phyloP scores from a whole-genome alignment of 2,329 filamentous ascomycete species.

The Sclerotinia glacialis region DNA sequence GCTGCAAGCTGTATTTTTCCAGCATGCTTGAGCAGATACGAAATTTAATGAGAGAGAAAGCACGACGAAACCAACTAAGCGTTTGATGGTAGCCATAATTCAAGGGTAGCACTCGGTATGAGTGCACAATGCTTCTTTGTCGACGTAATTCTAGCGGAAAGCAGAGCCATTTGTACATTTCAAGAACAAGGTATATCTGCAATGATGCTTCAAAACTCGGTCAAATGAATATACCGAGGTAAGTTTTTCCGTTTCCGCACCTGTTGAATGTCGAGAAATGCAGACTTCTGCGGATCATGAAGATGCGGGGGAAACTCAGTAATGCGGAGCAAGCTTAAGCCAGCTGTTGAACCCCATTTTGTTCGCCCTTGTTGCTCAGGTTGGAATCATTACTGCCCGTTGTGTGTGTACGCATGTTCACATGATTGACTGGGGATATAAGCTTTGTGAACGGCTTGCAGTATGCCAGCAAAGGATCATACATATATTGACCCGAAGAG shows the following conservation, averaged over 20 bases:
- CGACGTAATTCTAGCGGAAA: background rate
- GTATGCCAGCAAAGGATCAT: background rate
- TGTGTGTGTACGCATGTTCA: background rate
- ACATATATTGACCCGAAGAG: constrained; percentile 8
- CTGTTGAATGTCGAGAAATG: constrained; percentile 19
- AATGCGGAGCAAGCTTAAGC: constrained; percentile 17
- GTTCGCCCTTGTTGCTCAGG: background rate
- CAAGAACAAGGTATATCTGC: background rate
- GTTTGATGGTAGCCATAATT: constrained; percentile 15
- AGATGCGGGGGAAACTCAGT: constrained; percentile 17
- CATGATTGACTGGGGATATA: background rate
- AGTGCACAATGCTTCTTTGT: constrained; percentile 6
- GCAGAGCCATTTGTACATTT: constrained; percentile 7
- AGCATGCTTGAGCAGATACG: constrained; percentile 44
- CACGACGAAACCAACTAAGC: background rate
- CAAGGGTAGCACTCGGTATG: background rate
- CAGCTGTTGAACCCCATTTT: constrained; percentile 4
- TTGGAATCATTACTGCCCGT: background rate
- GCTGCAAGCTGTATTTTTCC: constrained; percentile 54
- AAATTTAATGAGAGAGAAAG: constrained; percentile 16
- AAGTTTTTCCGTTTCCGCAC: constrained; percentile 24
- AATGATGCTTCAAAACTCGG: constrained; percentile 10
- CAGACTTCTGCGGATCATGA: constrained; percentile 15
- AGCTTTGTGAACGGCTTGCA: background rate
- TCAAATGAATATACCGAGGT: constrained; percentile 20